These are phyloP conservation scores for Heliocybe sulcata DNA, from an alignment of 1,284 basidiomycete species.

Conservation along the genomic window DNA sequence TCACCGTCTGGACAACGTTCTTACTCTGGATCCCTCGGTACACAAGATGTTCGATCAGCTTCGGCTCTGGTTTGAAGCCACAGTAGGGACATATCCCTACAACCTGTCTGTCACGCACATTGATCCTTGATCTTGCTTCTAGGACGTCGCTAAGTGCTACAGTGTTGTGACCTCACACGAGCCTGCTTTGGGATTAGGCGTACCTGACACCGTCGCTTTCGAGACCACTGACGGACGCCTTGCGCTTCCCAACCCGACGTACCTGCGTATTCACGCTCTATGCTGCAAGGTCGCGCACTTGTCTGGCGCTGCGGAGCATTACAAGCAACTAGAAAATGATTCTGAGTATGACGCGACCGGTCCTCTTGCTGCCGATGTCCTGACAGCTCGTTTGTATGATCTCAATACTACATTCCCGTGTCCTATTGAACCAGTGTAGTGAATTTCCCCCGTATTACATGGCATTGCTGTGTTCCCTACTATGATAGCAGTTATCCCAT, in stretches of 20 bases:
- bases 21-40: slow-evolving; percentile 17
- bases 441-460: too few relatives aligned
- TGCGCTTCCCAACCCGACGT: neutral
- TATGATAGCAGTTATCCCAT: too few relatives aligned
- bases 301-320: neutral
- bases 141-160: neutral
- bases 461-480: too few relatives aligned
- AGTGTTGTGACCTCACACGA: neutral
- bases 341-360: neutral
- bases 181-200: neutral
- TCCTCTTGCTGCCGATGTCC: neutral
- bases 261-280: neutral
- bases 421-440: too few relatives aligned
- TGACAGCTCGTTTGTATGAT: neutral
- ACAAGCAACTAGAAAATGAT: neutral
- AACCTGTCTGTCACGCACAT: neutral
- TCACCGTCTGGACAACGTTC: slow-evolving; percentile 22
- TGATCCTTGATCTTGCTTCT: neutral
- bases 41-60: slow-evolving; percentile 19
- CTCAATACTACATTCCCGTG: too few relatives aligned
- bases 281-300: neutral
- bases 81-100: slow-evolving; percentile 10
- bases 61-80: slow-evolving; percentile 20
- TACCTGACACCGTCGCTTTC: neutral
- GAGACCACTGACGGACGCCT: neutral